phyloP scores from a whole-genome alignment of 495 filamentous ascomycete genomes.

The Trichoderma virens region DNA sequence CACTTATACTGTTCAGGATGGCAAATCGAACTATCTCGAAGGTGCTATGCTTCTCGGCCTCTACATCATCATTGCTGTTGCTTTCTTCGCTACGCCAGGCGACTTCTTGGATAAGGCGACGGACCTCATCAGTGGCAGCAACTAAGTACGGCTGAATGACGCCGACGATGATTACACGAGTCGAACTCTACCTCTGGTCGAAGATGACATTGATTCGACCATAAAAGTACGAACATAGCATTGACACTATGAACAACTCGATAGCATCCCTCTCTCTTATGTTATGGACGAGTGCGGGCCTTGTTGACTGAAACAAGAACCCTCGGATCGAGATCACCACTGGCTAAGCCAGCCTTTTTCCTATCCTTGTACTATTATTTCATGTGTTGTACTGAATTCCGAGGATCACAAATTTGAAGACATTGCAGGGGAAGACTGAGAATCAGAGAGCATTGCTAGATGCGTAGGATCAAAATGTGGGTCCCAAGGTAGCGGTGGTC shows the following conservation, averaged over 20 bases:
- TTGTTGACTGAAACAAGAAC: no score
- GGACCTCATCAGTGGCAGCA: not conserved
- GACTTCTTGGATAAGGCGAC: conserved; percentile 31
- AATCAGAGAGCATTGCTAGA: not conserved
- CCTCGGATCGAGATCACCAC: not conserved
- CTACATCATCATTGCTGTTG: conserved; percentile 79
- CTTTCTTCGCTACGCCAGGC: conserved; percentile 85
- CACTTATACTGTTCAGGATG: conserved; percentile 87
- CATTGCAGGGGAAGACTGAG: not conserved
- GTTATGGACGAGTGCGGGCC: no score
- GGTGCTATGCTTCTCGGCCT: conserved; percentile 66
- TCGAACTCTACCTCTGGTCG: not conserved
- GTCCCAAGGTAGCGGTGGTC: not conserved
- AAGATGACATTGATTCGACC: not conserved
- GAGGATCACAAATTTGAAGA: not conserved
- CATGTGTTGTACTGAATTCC: not conserved
- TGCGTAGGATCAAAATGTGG: not conserved
- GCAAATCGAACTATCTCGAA: conserved; percentile 92
- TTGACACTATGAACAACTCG: no score
- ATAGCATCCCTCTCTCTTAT: no score
- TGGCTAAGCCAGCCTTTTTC: not conserved
- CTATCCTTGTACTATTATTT: not conserved
- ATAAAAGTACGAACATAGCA: not conserved
- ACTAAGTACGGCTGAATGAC: not conserved
- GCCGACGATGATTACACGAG: not conserved